phyloP scores from a whole-genome alignment of 805 yeast genomes.

The Metschnikowia shivogae region DNA sequence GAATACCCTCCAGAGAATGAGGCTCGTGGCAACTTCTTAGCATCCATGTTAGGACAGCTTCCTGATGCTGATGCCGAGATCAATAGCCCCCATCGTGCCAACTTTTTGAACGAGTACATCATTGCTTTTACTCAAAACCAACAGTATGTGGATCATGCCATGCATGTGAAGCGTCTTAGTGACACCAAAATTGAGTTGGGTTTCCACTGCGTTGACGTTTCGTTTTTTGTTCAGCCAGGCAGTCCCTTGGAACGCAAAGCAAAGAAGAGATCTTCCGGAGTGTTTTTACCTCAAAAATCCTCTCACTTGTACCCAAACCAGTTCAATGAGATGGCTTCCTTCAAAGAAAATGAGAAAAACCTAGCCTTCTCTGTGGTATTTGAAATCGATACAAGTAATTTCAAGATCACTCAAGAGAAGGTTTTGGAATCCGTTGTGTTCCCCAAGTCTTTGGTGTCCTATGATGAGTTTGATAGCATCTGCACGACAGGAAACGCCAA shows the following conservation, averaged over 20 bases:
- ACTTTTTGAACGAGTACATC: conserved; percentile 56
- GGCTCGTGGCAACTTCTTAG: conserved; percentile 16
- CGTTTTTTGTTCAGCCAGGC: conserved; percentile 67
- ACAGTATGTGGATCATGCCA: conserved; percentile 66
- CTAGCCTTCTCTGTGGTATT: conserved; percentile 76
- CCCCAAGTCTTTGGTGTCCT: conserved; percentile 57
- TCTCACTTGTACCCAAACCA: conserved; percentile 65
- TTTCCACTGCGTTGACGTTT: conserved; percentile 78
- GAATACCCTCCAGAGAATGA: conserved; percentile 56
- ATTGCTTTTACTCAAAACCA: conserved; percentile 61
- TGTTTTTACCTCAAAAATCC: conserved; percentile 74
- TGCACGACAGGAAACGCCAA: conserved; percentile 29
- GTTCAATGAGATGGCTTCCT: conserved; percentile 56
- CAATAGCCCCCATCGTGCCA: conserved; percentile 40
- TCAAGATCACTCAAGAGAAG: conserved; percentile 71
- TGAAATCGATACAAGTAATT: conserved; percentile 67
- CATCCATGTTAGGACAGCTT: conserved; percentile 29
- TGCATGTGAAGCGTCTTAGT: conserved; percentile 66
- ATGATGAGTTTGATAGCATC: conserved; percentile 52
- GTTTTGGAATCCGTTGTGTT: conserved; percentile 67
- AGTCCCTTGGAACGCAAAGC: conserved; percentile 82
- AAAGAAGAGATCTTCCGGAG: conserved; percentile 85
- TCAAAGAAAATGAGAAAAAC: conserved; percentile 54
- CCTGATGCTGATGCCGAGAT: conserved; percentile 39
- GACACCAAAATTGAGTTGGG: conserved; percentile 72